Base-by-base conservation (phyloP, 768 basidiomycete genomes). In the Pleurotus ostreatus region DNA sequence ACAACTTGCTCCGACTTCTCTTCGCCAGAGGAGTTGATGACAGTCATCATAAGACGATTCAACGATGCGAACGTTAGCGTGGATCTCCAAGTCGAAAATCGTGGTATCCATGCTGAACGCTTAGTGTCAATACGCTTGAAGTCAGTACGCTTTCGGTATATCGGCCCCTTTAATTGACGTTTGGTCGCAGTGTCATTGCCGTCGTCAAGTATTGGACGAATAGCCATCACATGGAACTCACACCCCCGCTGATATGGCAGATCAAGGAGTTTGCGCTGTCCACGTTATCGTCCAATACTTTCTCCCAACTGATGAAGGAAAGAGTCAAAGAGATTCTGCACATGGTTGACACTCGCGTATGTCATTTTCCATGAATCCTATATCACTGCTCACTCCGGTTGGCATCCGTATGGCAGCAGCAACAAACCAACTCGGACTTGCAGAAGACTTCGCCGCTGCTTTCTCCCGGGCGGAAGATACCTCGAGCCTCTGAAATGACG, bases 1-100 rank as follows among this genome's bases (percentile, higher is more conserved):
- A 69, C 70, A 1, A 74, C 71, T 9, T 80, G 70, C 62, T 63
- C 66, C 16, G 74, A 76, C 41, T 80, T 78, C 58, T 71, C 75
- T 1, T 73, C 74, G 5, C 64, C 74, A 3, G 72, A 75, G 47
- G 71, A 70, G 23, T 60, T 80, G 13, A 75, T 79, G 57, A 58
- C 55, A 5, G 62, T 72, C 16, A 58, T 81, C 15, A 59, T 68
- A 47, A 71, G 68, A 39, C 76, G 70, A 11, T 80, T 76, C 61
- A 60, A 71, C 34, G 70, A 74, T 16, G 68, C 67, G 26, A 69
- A 70, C 55, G 22, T 12, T 49, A 63, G 59, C 26, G 56, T 20
- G 25, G 56, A 47, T 8, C 55, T 52, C 15, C 59, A 66, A 39
- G 63, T 66, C 11, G 68, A 67, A 59, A 62, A 68, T 37, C 66